phyloP scores from a whole-genome alignment of 192 early-diverging fungal genomes.

The Chytriomyces hyalinus region DNA sequence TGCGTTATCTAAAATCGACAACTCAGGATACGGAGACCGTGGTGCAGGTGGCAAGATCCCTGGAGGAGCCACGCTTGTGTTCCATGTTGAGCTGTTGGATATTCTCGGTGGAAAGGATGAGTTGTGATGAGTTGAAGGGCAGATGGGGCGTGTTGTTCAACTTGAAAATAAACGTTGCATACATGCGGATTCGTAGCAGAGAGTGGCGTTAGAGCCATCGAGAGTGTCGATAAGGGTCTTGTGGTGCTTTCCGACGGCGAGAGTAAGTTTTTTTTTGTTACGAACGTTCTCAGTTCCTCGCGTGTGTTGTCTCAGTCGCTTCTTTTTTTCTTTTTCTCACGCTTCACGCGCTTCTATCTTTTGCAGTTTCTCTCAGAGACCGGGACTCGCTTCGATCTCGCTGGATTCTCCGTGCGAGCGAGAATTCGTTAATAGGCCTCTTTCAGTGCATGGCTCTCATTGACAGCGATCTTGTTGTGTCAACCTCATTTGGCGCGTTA shows the following conservation, averaged over 20 bases:
- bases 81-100: conserved; percentile 76
- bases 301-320: not conserved
- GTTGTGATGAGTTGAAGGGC: not conserved
- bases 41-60: conserved; percentile 58
- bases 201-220: not conserved
- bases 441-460: conserved; percentile 7
- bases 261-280: not conserved
- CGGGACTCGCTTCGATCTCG: not conserved
- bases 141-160: too few species aligned
- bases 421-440: too few species aligned
- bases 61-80: conserved; percentile 68
- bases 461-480: conserved; percentile 63
- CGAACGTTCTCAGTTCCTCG: not conserved
- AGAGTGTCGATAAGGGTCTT: not conserved
- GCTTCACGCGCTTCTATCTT: not conserved
- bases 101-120: conserved; percentile 39
- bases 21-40: conserved; percentile 53
- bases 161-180: not conserved
- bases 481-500: conserved; percentile 48
- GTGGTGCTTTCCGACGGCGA: not conserved
- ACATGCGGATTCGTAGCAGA: conserved; percentile 10
- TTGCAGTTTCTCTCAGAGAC: not conserved
- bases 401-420: not conserved
- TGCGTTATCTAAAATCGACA: too few species aligned
- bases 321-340: too few species aligned